phyloP scores from a whole-genome alignment of 805 yeast species.

The Schizosaccharomyces octosporus region DNA sequence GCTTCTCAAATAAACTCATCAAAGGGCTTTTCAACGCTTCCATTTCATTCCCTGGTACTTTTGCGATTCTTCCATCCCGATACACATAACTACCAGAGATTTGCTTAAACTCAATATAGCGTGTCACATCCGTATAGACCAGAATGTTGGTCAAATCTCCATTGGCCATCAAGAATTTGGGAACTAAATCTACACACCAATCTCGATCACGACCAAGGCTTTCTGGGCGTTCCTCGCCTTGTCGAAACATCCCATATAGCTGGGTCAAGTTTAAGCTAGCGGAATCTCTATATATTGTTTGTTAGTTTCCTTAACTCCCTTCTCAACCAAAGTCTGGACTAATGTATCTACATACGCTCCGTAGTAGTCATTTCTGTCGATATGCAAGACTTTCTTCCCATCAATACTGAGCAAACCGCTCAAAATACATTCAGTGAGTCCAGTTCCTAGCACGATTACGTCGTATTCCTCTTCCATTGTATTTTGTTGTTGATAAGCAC shows the following conservation, averaged over 20 bases:
- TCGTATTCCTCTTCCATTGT: constrained; percentile 82
- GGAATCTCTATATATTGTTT: constrained; percentile 24
- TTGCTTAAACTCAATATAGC: constrained; percentile 89
- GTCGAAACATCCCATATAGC: constrained; percentile 60
- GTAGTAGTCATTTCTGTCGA: constrained; percentile 86
- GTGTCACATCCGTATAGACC: constrained; percentile 84
- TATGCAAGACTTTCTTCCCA: constrained; percentile 89
- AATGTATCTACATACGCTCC: constrained; percentile 30
- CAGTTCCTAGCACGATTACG: constrained; percentile 52
- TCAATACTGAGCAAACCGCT: constrained; percentile 91
- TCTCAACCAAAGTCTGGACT: too few relatives aligned
- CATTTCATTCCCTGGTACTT: constrained; percentile 75
- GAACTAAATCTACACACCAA: constrained; percentile 93
- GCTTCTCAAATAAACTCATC: constrained; percentile 89
- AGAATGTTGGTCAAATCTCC: constrained; percentile 91
- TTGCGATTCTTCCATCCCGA: constrained; percentile 70
- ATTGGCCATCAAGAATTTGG: constrained; percentile 89
- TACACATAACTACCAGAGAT: constrained; percentile 89
- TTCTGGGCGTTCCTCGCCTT: constrained; percentile 36
- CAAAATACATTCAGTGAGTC: constrained; percentile 76
- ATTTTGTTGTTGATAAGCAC: neutral
- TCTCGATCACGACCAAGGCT: constrained; percentile 78
- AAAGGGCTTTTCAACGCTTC: constrained; percentile 81
- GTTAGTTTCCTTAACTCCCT: too few relatives aligned
- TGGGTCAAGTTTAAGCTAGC: constrained; percentile 57